These are phyloP conservation scores for Melanopsichium pennsylvanicum DNA, from an alignment of 1,284 basidiomycete genomes.

Conservation along the genomic window DNA sequence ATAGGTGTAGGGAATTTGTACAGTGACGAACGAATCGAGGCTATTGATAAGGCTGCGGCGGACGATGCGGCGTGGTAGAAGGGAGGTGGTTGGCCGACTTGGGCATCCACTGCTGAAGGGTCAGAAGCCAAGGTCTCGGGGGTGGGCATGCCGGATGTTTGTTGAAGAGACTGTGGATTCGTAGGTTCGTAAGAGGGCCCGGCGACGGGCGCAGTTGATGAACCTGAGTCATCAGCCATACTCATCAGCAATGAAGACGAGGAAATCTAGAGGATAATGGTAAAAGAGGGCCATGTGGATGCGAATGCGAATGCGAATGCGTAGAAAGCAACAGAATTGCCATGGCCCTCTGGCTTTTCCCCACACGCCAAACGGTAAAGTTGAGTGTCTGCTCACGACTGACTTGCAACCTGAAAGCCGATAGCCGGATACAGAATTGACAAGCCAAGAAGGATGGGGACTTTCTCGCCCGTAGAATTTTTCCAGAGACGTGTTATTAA, in stretches of 20 bases:
- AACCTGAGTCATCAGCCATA: slow-evolving; percentile 15
- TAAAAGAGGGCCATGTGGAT: too few relatives aligned
- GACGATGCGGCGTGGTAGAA: slow-evolving; percentile 55
- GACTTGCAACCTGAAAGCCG: slow-evolving; percentile 10
- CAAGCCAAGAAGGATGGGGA: too few relatives aligned
- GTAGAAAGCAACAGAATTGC: too few relatives aligned
- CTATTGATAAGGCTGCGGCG: slow-evolving; percentile 44
- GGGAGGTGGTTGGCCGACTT: slow-evolving; percentile 27
- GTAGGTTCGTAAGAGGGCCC: slow-evolving; percentile 14
- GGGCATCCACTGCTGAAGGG: slow-evolving; percentile 30
- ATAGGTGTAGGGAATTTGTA: slow-evolving; percentile 58
- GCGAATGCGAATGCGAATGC: too few relatives aligned
- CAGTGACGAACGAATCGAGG: slow-evolving; percentile 46
- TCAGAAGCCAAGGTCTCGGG: slow-evolving; percentile 23
- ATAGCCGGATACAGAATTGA: slow-evolving; percentile 4
- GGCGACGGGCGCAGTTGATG: slow-evolving; percentile 11
- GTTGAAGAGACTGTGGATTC: not conserved
- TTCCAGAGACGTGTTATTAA: too few relatives aligned
- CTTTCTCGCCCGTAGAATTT: slow-evolving; percentile 13
- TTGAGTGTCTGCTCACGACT: slow-evolving; percentile 30
- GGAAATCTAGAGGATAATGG: too few relatives aligned
- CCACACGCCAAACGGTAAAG: slow-evolving; percentile 1
- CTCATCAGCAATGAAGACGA: not conserved
- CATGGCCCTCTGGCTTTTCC: slow-evolving; percentile 4
- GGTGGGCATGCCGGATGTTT: slow-evolving; percentile 16